These are phyloP conservation scores for Tricharina praecox DNA, from an alignment of 495 filamentous ascomycete species.

Conservation along the genomic window DNA sequence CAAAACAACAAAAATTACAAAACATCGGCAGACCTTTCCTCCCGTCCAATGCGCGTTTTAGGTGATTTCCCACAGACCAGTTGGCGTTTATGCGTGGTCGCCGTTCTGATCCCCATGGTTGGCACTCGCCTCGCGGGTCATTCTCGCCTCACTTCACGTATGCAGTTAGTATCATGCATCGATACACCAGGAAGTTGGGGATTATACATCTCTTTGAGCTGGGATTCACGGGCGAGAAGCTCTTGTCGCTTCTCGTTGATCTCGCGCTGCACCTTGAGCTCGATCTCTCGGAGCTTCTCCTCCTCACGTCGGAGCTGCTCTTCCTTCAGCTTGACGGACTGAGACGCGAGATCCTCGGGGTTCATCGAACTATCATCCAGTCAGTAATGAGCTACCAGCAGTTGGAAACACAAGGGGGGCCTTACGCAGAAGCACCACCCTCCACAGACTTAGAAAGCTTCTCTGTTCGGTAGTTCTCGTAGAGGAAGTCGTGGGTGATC, in stretches of 20 bases:
- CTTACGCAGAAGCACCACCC: slow-evolving; percentile 71
- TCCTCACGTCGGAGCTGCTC: slow-evolving; percentile 97
- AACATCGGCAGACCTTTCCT: background rate
- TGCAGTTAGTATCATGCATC: slow-evolving; percentile 2
- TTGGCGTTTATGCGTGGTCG: slow-evolving; percentile 5
- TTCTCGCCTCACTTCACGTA: slow-evolving; percentile 41
- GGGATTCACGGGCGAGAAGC: slow-evolving; percentile 89
- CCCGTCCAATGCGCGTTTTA: slow-evolving; percentile 4
- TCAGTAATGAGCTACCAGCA: background rate
- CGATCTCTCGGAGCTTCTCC: slow-evolving; percentile 98
- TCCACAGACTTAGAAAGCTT: slow-evolving; percentile 98
- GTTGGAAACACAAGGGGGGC: slow-evolving; percentile 20
- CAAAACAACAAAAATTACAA: slow-evolving; percentile 8
- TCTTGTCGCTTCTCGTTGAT: slow-evolving; percentile 99
- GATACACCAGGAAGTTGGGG: background rate
- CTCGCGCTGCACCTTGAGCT: slow-evolving; percentile 96
- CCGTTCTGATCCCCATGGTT: slow-evolving; percentile 1
- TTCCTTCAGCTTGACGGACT: slow-evolving; percentile 96
- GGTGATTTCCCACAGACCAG: background rate
- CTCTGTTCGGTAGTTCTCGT: slow-evolving; percentile 99
- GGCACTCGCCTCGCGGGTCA: slow-evolving; percentile 40
- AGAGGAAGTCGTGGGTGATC: slow-evolving; percentile 98
- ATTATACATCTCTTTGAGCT: slow-evolving; percentile 70
- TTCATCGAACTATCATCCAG: slow-evolving; percentile 62
- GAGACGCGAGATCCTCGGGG: slow-evolving; percentile 87